Conservation (phyloP, 192 early-diverging fungal genomes). For the Mortierella antarctica region DNA sequence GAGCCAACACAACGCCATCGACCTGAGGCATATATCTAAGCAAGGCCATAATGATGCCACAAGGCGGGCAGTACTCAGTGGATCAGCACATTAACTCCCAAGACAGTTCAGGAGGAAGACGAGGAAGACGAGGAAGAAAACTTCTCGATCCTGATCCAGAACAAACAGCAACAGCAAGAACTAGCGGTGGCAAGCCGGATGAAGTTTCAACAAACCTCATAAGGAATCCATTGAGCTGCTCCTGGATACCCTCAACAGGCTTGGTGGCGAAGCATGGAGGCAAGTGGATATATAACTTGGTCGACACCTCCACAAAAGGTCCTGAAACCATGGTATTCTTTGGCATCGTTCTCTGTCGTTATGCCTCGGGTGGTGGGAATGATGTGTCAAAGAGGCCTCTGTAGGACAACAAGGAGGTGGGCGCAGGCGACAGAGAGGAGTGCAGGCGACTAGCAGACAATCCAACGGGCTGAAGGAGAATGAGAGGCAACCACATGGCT, state of each 20-base stretch:
- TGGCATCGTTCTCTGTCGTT: conserved; percentile 18
- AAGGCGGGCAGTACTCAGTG: not conserved
- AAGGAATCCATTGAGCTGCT: conserved; percentile 73
- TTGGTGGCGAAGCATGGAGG: conserved; percentile 72
- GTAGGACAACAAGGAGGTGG: no score
- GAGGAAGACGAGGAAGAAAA: not conserved
- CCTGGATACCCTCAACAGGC: conserved; percentile 66
- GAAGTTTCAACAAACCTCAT: conserved; percentile 64
- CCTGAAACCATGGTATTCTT: conserved; percentile 13
- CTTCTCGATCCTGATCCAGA: not conserved
- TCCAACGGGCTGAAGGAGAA: conserved; percentile 1
- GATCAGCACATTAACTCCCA: not conserved
- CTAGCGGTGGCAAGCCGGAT: no score
- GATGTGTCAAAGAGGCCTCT: no score
- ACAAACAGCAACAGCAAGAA: no score
- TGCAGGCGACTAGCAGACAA: not conserved
- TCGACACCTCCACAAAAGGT: conserved; percentile 42
- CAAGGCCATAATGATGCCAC: not conserved
- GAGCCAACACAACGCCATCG: conserved; percentile 87
- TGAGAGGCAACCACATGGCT: not conserved
- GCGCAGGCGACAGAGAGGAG: not conserved
- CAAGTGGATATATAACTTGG: conserved; percentile 70
- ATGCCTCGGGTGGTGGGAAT: no score
- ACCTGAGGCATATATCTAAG: conserved; percentile 85
- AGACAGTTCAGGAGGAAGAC: not conserved